phyloP scores from a whole-genome alignment of 352 stramenopile species.

The Phytophthora nicotianae region DNA sequence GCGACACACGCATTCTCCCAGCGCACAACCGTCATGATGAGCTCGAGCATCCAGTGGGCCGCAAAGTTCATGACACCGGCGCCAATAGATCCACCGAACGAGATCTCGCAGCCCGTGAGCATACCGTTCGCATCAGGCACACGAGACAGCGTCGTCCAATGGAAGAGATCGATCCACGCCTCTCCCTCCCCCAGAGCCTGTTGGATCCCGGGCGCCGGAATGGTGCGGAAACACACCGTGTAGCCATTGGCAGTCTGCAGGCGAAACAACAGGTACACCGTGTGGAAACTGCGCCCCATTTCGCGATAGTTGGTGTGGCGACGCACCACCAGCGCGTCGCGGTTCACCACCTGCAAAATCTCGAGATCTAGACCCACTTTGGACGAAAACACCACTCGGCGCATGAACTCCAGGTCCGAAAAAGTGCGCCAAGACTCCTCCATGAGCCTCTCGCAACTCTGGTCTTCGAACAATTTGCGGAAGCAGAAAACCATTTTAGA shows the following conservation, averaged over 20 bases:
- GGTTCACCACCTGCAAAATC: slow-evolving; percentile 54
- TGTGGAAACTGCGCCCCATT: slow-evolving; percentile 64
- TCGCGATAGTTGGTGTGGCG: slow-evolving; percentile 60
- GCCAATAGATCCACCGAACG: slow-evolving; percentile 64
- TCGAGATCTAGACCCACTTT: slow-evolving; percentile 51
- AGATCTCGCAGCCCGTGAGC: slow-evolving; percentile 38
- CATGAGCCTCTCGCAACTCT: slow-evolving; percentile 45
- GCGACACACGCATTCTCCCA: slow-evolving; percentile 68
- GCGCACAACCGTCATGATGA: slow-evolving; percentile 72
- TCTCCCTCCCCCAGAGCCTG: slow-evolving; percentile 52
- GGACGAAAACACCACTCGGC: slow-evolving; percentile 53
- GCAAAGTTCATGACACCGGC: slow-evolving; percentile 63
- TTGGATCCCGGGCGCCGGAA: slow-evolving; percentile 55
- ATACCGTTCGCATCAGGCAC: slow-evolving; percentile 29
- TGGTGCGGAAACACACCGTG: slow-evolving; percentile 72
- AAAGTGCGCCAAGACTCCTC: slow-evolving; percentile 50
- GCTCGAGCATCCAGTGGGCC: slow-evolving; percentile 79
- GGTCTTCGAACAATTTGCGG: slow-evolving; percentile 48
- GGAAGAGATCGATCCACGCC: slow-evolving; percentile 70
- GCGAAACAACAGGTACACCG: slow-evolving; percentile 73
- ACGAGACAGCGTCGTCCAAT: slow-evolving; percentile 57
- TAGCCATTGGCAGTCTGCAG: slow-evolving; percentile 56
- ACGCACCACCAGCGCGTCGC: slow-evolving; percentile 57
- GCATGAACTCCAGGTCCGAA: slow-evolving; percentile 41
- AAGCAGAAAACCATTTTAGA: slow-evolving; percentile 69